phyloP scores from a whole-genome alignment of 108 stramenopile species.

The Chaetoceros tenuissimus region DNA sequence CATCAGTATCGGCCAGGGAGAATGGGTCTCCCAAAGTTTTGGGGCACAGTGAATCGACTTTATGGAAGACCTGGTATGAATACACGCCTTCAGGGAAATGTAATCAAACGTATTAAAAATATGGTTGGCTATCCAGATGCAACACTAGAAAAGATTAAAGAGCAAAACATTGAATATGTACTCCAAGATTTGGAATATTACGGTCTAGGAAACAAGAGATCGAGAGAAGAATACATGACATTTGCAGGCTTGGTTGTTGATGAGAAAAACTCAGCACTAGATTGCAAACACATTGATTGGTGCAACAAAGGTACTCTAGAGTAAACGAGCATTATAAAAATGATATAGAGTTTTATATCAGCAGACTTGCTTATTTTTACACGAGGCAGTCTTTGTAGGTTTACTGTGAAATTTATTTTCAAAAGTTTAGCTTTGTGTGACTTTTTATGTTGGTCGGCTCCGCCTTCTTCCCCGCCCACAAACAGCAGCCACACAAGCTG shows the following conservation, averaged over 20 bases:
- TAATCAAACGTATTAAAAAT: slow-evolving; percentile 57
- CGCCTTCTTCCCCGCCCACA: too few species aligned
- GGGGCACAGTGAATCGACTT: slow-evolving; percentile 80
- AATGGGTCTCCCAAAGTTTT: slow-evolving; percentile 86
- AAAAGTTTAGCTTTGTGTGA: too few species aligned
- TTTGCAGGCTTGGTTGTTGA: slow-evolving; percentile 45
- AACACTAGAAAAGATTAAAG: slow-evolving; percentile 18
- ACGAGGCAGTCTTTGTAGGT: too few species aligned
- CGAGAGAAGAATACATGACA: slow-evolving; percentile 47
- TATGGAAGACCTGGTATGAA: slow-evolving; percentile 46
- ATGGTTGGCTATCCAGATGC: slow-evolving; percentile 61
- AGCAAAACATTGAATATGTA: slow-evolving; percentile 21
- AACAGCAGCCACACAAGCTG: too few species aligned
- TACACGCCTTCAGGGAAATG: slow-evolving; percentile 43
- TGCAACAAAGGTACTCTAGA: slow-evolving; percentile 38
- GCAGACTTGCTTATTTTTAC: too few species aligned
- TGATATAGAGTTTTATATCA: too few species aligned
- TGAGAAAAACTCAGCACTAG: slow-evolving; percentile 8
- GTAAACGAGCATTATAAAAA: too few species aligned
- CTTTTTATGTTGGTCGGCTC: too few species aligned
- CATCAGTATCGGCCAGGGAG: slow-evolving; percentile 87
- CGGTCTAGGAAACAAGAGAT: slow-evolving; percentile 40
- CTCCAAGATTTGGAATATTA: slow-evolving; percentile 46
- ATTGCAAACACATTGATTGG: slow-evolving; percentile 42
- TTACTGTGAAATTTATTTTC: too few species aligned